These are phyloP conservation scores for Mycena latifolia DNA, from an alignment of 768 basidiomycete species.

Conservation along the genomic window DNA sequence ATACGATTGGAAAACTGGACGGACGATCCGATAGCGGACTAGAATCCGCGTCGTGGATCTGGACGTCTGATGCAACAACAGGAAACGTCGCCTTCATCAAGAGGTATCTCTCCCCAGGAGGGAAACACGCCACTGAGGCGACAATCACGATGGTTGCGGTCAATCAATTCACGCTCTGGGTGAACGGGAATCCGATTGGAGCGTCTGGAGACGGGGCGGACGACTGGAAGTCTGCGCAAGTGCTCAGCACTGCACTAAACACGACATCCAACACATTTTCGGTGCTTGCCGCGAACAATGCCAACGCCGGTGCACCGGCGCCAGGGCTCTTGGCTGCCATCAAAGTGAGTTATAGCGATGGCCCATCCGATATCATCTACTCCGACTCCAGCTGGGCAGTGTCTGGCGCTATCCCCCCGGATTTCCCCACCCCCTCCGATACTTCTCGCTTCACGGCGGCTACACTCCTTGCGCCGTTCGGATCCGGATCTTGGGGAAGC, in stretches of 20 bases:
- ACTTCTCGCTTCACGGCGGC: neutral
- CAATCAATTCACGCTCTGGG: conserved; percentile 20
- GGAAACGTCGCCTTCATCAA: conserved; percentile 15
- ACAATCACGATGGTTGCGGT: conserved; percentile 12
- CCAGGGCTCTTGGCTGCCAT: neutral
- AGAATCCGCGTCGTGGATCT: conserved; percentile 18
- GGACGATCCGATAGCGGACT: conserved; percentile 3
- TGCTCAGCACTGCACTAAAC: neutral
- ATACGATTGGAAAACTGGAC: neutral
- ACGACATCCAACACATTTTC: neutral
- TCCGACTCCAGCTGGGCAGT: neutral
- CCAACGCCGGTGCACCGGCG: neutral
- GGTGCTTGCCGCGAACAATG: neutral
- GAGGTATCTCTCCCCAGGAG: neutral
- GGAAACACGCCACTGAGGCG: neutral
- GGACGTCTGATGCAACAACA: conserved; percentile 5
- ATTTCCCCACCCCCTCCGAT: neutral
- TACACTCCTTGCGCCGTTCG: neutral
- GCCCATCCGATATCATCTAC: neutral
- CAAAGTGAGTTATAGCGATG: neutral
- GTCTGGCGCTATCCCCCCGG: neutral
- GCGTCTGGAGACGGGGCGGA: conserved; percentile 10
- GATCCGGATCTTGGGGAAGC: neutral
- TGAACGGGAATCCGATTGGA: conserved; percentile 16
- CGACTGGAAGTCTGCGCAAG: neutral